Evolutionary conservation across 345 rosid species (phyloP), one percentile per base, ranked within the genome.

Genomic region (Lepidium africanum): DNA sequence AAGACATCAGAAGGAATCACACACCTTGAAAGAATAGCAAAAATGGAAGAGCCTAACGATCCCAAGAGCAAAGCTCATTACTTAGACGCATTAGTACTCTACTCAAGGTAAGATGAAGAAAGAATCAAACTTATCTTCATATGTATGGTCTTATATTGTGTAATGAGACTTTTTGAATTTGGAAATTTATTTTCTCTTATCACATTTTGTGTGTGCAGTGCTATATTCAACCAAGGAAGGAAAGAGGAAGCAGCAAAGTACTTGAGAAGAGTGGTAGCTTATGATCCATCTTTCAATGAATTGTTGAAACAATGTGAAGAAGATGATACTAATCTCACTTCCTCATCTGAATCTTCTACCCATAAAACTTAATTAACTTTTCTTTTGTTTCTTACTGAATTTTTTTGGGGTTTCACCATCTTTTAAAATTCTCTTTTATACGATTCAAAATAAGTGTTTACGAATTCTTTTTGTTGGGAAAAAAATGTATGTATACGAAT

Each of bases 1-100:
- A 86, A 90, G 77, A 73, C 68, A 59, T 77, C 76, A 11, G 94
- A 90, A 75, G 97, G 88, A 14, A 61, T 90, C n/a, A 50, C 60
- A 39, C 94, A 93, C 71, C 83, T 90, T 49, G 88, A 88, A 76
- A 84, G 96, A 82, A 76, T 90, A 57, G 87, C 81, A 35, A 67
- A 48, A 64, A 63, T 88, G 74, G 56, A 80, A 61, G 97, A 93
- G 73, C 96, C 96, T 1, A 78, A 82, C 5, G 89, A 93, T 59
- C 87, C 91, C 5, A 79, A 75, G 71, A 79, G 80, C 84, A 88
- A 88, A 80, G 87, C 81, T 30, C 86, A 82, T 76, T 93, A 93
- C 75, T 87, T 76, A 4, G 89, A 85, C 10, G 91, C 89, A 64
- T 71, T 90, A 77, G 79, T 90, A 41, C 63, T 85, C 62, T 83